These are phyloP conservation scores for Thymus quinquecostatus DNA, from an alignment of 257 asterid genomes.

Conservation along the genomic window DNA sequence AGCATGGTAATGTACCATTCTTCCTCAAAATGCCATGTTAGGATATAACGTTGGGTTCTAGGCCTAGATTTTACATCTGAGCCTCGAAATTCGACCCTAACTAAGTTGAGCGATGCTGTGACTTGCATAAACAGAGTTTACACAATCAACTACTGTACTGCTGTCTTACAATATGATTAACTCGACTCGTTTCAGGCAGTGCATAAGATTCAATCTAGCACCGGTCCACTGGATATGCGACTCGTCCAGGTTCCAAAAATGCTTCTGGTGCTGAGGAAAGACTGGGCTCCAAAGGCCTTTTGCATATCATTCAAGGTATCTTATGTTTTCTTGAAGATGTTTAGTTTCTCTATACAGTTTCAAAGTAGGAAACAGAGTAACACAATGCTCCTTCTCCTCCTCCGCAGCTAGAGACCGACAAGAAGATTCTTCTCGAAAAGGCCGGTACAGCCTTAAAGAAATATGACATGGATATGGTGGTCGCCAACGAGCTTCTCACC, in stretches of 20 bases:
- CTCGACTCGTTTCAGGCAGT: slow-evolving; percentile 45
- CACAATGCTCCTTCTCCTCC: background rate
- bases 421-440: slow-evolving; percentile 74
- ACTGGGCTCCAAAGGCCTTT: slow-evolving; percentile 92
- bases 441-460: slow-evolving; percentile 75
- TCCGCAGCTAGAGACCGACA: slow-evolving; percentile 84
- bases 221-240: slow-evolving; percentile 94
- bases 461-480: slow-evolving; percentile 84
- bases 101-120: background rate
- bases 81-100: background rate
- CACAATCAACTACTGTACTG: background rate
- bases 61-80: background rate
- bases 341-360: no score
- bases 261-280: slow-evolving; percentile 81
- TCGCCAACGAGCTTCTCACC: slow-evolving; percentile 91
- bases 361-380: background rate
- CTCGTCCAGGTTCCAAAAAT: slow-evolving; percentile 94
- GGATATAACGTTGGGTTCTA: slow-evolving; percentile 12
- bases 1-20: slow-evolving; percentile 64
- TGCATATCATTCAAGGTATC: slow-evolving; percentile 92
- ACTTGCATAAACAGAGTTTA: no score
- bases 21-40: slow-evolving; percentile 14
- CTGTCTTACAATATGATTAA: background rate
- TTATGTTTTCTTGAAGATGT: no score
- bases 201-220: slow-evolving; percentile 87